Base-by-base conservation (phyloP, 208 protist genomes). In the Ichthyophonus hoferi region DNA sequence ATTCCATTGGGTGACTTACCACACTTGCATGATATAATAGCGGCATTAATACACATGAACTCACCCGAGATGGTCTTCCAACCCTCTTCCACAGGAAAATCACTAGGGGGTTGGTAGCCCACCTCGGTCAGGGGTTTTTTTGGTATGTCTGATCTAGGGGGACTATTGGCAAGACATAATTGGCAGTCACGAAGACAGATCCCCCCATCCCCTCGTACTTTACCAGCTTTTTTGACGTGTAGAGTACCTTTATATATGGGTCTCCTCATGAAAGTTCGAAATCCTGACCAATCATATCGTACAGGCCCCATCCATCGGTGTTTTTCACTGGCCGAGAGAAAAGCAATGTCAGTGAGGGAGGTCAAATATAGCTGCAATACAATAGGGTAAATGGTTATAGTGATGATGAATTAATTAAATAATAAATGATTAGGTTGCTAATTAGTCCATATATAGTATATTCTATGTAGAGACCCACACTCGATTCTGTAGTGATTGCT, bases 251-350 rank as follows among this genome's bases (percentile, higher is more conserved):
- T 24, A 24, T 67, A 67, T 67, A 24, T 67, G 7, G 50, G 24
- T 67, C 24, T 67, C 50, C 24, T 67, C 50, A 67, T 67, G 24
- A 67, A 85, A 7, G 81, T 58, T 31, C 39, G 24, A 0, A 85
- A 85, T 34, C 81, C 81, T 17, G 81, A 85, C 12, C 24, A 85
- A 38, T 85, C 40, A 34, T 85, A 85, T 17, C 81, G 24, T 12
- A 50, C 3, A 43, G 81, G 81, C 12, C 81, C 81, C 81, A 85
- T 85, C 81, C 81, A 85, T 35, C 81, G 24, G 40, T 50, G 41
- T 7, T 24, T 7, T 24, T 67, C 50, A 67, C 50, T 67, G 50
- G 7, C 14, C 24, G n/a, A n/a, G n/a, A n/a, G n/a, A n/a, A n/a
- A n/a, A n/a, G n/a, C n/a, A n/a, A n/a, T n/a, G n/a, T n/a, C n/a